phyloP scores from a whole-genome alignment of 176 grass and related monocot genomes.

The Aegilops speltoides region DNA sequence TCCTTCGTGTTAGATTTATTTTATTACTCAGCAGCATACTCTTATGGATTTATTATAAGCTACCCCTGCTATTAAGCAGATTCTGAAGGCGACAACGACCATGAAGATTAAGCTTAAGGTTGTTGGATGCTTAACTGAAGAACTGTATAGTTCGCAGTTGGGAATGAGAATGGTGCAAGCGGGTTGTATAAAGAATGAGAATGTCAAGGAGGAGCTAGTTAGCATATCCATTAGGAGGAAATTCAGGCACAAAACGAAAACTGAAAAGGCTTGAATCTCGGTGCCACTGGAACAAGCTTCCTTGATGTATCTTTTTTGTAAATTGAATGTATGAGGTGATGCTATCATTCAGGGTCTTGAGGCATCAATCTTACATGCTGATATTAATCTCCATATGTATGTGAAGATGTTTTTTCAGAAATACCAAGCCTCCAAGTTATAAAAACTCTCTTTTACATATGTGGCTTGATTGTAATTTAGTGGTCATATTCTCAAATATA shows the following conservation, averaged over 20 bases:
- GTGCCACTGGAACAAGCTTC: not conserved
- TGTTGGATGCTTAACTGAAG: constrained; percentile 8
- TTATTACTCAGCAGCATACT: not conserved
- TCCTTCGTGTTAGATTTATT: not conserved
- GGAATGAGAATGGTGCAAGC: not conserved
- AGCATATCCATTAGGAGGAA: not conserved
- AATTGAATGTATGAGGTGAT: not conserved
- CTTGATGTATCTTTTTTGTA: not conserved
- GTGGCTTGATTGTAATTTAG: not conserved
- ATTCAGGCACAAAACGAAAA: not conserved
- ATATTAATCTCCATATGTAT: not conserved
- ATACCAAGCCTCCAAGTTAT: not conserved
- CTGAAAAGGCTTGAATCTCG: not conserved
- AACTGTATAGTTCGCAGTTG: not conserved
- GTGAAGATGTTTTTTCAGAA: not conserved
- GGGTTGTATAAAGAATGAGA: not conserved
- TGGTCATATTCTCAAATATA: no score
- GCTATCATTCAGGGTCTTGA: not conserved
- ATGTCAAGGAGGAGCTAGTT: not conserved
- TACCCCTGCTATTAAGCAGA: constrained; percentile 40
- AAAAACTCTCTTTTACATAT: not conserved
- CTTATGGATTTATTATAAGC: not conserved
- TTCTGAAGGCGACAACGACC: constrained; percentile 81
- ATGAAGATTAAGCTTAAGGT: constrained; percentile 53
- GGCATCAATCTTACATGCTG: not conserved